A percentile compares a stretch with the other conserved stretches of the same genome.
phyloP scores from a whole-genome alignment of 2,329 filamentous ascomycete species.

The Ascochyta lentis region DNA sequence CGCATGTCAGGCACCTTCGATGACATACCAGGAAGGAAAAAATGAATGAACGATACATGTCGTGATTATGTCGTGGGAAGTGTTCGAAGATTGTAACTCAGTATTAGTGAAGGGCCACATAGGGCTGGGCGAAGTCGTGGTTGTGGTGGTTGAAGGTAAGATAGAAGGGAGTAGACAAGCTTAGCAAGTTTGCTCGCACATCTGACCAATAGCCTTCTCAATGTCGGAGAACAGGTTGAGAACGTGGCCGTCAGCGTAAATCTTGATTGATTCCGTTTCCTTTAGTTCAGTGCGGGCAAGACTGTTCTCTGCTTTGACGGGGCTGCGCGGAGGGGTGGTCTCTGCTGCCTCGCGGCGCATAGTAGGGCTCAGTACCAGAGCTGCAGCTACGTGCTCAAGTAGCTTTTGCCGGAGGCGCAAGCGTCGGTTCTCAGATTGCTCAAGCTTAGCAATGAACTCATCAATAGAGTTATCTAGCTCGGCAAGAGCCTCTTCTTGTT shows the following conservation, averaged over 20 bases:
- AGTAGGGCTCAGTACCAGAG: constrained; percentile 51
- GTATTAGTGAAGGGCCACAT: constrained; percentile 33
- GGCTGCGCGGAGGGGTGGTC: constrained; percentile 49
- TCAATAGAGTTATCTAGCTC: constrained; percentile 81
- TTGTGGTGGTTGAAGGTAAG: constrained; percentile 16
- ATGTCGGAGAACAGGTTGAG: constrained; percentile 52
- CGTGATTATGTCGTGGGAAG: constrained; percentile 33
- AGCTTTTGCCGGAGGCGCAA: constrained; percentile 79
- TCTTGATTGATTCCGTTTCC: constrained; percentile 53
- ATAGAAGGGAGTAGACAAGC: constrained; percentile 13
- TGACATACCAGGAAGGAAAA: neutral
- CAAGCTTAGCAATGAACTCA: constrained; percentile 81
- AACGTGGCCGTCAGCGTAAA: constrained; percentile 52
- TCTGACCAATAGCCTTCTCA: constrained; percentile 51
- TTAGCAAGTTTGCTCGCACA: constrained; percentile 52
- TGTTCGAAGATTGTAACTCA: constrained; percentile 1
- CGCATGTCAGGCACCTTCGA: no score
- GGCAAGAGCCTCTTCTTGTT: constrained; percentile 79
- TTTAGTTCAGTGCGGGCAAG: constrained; percentile 42
- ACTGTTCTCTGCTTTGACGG: constrained; percentile 44
- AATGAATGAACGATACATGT: constrained; percentile 21
- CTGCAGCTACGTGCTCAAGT: constrained; percentile 80
- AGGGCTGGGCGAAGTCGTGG: constrained; percentile 18
- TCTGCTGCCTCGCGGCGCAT: constrained; percentile 38
- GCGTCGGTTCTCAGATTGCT: constrained; percentile 78